Evolutionary conservation across 148 eudicot genomes (phyloP), one percentile per base, ranked within the genome.

Genomic region (Amaranthus palmeri): DNA sequence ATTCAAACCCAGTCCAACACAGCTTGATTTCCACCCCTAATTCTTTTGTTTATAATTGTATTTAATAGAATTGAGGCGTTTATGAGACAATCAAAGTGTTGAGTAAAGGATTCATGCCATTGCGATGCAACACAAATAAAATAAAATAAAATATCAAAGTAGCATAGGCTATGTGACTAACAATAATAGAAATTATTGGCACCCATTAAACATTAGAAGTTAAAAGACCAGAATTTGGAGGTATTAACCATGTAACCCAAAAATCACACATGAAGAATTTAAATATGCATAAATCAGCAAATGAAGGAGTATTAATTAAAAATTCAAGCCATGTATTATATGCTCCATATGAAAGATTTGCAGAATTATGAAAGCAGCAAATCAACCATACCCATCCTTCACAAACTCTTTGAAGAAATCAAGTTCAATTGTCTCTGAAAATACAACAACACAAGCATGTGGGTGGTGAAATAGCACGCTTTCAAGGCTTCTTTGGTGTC

Each of bases 371-470:
- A 61, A 69, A 36, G 44, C 14, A 51, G 14, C 40, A 58, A n/a
- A 49, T 14, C 36, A 65, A 54, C 8, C 81, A 70, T 88, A 92
- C 93, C 98, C 93, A 48, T 88, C 88, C 61, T 88, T 85, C 45
- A 76, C 83, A 71, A 87, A 87, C 44, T 83, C 87, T 63, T 83
- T 80, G 72, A 93, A 88, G 85, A 88, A 90, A 83, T 93, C 87
- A 46, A 93, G 96, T 75, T 88, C 96, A 70, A 88, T 66, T 11
- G 95, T 88, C 83, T 93, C 98, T 1, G 98, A 93, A 65, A 93
- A 87, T 15, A 93, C 80, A 74, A 93, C 87, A 67, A 93, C 80
- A 77, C 98, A 93, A 18, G 88, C 95, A 81, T 86, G 81, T 44
- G 72, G 83, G 68, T 90, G 89, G 75, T 90, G 92, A 72, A 78